Conservation (phyloP, 768 basidiomycete genomes). For the Phylloporus rhodoxanthus region DNA sequence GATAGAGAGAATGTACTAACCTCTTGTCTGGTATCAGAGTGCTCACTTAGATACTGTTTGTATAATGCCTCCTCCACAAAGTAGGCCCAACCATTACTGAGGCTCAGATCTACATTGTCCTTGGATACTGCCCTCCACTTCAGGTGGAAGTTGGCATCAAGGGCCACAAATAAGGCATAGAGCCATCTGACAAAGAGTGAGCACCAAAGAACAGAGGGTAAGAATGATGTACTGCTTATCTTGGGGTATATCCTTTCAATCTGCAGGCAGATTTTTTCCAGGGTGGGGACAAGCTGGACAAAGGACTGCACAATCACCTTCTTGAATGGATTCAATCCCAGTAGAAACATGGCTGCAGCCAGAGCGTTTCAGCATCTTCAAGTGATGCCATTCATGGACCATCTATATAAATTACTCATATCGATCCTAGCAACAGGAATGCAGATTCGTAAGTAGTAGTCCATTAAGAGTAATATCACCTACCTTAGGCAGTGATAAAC, state of each 20-base stretch:
- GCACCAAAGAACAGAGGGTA: too few relatives aligned
- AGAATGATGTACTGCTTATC: background rate
- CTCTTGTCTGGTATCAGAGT: background rate
- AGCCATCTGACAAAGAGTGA: background rate
- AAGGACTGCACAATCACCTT: background rate
- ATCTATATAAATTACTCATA: background rate
- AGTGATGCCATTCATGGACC: background rate
- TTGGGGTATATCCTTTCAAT: background rate
- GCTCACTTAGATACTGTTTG: conserved; percentile 7
- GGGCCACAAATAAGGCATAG: conserved; percentile 21
- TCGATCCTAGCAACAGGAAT: background rate
- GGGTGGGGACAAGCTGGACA: background rate
- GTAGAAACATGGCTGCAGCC: background rate
- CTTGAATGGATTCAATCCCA: background rate
- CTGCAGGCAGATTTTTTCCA: background rate
- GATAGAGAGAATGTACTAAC: background rate
- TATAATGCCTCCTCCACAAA: conserved; percentile 23
- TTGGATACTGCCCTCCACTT: conserved; percentile 15
- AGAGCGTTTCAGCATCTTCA: background rate
- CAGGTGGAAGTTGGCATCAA: conserved; percentile 28
- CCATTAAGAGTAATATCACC: too few relatives aligned
- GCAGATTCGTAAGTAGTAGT: too few relatives aligned
- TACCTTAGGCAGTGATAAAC: conserved; percentile 8
- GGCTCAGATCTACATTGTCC: conserved; percentile 13
- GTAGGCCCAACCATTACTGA: conserved; percentile 19